phyloP scores from a whole-genome alignment of 1,284 basidiomycete genomes.

The Macrocystidia cucumis region DNA sequence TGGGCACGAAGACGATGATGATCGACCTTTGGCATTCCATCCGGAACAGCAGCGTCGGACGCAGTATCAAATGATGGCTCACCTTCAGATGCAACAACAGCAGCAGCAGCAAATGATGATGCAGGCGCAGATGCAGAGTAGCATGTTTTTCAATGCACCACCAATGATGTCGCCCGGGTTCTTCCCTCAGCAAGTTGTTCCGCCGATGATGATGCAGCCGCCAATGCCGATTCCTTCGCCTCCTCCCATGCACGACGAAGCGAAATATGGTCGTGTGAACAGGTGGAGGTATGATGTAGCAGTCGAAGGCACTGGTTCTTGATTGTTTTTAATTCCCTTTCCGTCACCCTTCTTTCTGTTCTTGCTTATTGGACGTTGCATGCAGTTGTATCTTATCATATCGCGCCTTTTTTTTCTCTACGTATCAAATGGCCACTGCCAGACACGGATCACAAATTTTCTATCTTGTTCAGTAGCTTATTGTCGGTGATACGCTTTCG shows the following conservation, averaged over 20 bases:
- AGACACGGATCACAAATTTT: too few species aligned
- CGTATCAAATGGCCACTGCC: too few species aligned
- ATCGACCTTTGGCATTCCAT: slow-evolving; percentile 62
- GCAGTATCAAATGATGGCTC: slow-evolving; percentile 63
- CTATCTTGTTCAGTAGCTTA: too few species aligned
- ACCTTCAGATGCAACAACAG: slow-evolving; percentile 48
- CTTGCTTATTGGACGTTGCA: too few species aligned
- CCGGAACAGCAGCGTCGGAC: slow-evolving; percentile 70
- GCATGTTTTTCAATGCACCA: slow-evolving; percentile 57
- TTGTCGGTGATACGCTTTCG: too few species aligned
- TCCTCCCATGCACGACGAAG: slow-evolving; percentile 52
- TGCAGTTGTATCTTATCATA: too few species aligned
- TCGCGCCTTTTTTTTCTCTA: too few species aligned
- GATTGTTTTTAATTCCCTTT: too few species aligned
- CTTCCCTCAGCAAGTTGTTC: slow-evolving; percentile 46
- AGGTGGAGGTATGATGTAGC: slow-evolving; percentile 73
- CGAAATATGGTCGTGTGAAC: slow-evolving; percentile 65
- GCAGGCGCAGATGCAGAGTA: slow-evolving; percentile 67
- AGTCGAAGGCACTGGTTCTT: slow-evolving; percentile 49
- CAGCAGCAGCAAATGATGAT: slow-evolving; percentile 67
- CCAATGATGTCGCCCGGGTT: slow-evolving; percentile 58
- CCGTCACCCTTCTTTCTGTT: too few species aligned
- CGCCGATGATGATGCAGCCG: slow-evolving; percentile 42
- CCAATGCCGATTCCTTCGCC: slow-evolving; percentile 49
- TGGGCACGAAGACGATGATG: slow-evolving; percentile 47